These are phyloP conservation scores for Trifolium dubium DNA, from an alignment of 306 rosid genomes.

Conservation along the genomic window DNA sequence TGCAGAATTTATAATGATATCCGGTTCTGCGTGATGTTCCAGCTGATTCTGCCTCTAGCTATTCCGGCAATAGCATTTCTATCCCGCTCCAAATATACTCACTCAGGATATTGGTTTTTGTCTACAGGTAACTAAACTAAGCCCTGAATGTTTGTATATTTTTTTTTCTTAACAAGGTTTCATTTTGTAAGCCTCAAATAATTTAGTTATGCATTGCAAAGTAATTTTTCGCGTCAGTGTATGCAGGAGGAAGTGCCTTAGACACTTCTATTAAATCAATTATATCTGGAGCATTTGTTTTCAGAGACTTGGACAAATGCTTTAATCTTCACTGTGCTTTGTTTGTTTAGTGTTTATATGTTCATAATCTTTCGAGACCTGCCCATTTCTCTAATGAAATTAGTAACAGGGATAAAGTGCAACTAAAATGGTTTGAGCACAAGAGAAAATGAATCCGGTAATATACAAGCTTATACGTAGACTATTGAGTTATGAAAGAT, in stretches of 20 bases:
- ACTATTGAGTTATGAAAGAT: background rate
- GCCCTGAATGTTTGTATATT: background rate
- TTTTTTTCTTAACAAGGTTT: background rate
- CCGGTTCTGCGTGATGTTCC: conserved; percentile 64
- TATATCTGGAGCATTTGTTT: background rate
- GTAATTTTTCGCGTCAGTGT: background rate
- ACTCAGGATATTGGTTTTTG: conserved; percentile 69
- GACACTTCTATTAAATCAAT: background rate
- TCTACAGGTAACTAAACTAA: conserved; percentile 52
- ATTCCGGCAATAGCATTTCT: conserved; percentile 55
- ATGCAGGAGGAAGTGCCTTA: background rate
- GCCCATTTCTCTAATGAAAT: background rate
- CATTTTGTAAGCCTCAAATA: background rate
- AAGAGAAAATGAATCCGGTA: background rate
- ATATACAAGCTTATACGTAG: background rate
- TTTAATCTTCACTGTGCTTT: background rate
- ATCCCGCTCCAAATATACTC: conserved; percentile 62
- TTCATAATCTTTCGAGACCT: conserved; percentile 10
- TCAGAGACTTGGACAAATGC: background rate
- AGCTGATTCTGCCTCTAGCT: conserved; percentile 58
- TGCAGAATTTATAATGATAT: conserved; percentile 62
- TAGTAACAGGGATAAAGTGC: background rate
- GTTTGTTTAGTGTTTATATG: conserved; percentile 8
- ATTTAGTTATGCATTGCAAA: background rate
- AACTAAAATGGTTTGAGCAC: conserved; percentile 4